Percentiles rank a stretch among this genome's conserved stretches.
Evolutionary conservation across 1,284 basidiomycete species (phyloP).

Genomic region (Pholiota adiposa): DNA sequence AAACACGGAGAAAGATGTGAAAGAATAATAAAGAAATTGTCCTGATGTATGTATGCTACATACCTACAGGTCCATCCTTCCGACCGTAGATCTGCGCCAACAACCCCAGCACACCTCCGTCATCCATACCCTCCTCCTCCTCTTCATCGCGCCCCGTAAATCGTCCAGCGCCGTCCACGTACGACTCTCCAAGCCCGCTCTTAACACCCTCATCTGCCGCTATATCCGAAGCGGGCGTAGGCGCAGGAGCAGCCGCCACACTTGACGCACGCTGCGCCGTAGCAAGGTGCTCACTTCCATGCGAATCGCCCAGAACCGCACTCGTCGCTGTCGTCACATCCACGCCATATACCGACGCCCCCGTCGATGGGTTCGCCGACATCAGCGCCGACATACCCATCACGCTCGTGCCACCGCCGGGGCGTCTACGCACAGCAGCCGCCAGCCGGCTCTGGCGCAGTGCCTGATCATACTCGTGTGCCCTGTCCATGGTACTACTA

Average conservation of each 20-base stretch:
- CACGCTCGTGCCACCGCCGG: conserved; percentile 30
- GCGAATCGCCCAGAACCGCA: conserved; percentile 72
- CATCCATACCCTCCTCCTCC: conserved; percentile 57
- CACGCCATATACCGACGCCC: conserved; percentile 47
- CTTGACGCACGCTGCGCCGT: neutral
- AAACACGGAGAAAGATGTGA: neutral
- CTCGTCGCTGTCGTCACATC: conserved; percentile 64
- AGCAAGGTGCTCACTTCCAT: conserved; percentile 48
- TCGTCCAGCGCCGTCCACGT: conserved; percentile 63
- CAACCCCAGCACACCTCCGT: conserved; percentile 75
- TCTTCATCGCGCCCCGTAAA: conserved; percentile 48
- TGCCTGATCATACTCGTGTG: conserved; percentile 75
- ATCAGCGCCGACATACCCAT: conserved; percentile 45
- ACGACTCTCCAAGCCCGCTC: conserved; percentile 69
- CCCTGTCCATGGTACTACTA: conserved; percentile 51
- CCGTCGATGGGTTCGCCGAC: conserved; percentile 20
- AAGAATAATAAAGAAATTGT: neutral
- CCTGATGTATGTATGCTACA: conserved; percentile 32
- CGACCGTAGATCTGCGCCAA: conserved; percentile 78
- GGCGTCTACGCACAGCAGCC: conserved; percentile 52
- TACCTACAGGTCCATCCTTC: conserved; percentile 57
- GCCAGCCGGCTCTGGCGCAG: conserved; percentile 69
- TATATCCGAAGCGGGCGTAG: conserved; percentile 48
- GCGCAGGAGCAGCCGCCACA: conserved; percentile 29
- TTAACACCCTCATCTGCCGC: conserved; percentile 57